Conservation (phyloP, 2,329 filamentous ascomycete species). For the Alternaria sp. region DNA sequence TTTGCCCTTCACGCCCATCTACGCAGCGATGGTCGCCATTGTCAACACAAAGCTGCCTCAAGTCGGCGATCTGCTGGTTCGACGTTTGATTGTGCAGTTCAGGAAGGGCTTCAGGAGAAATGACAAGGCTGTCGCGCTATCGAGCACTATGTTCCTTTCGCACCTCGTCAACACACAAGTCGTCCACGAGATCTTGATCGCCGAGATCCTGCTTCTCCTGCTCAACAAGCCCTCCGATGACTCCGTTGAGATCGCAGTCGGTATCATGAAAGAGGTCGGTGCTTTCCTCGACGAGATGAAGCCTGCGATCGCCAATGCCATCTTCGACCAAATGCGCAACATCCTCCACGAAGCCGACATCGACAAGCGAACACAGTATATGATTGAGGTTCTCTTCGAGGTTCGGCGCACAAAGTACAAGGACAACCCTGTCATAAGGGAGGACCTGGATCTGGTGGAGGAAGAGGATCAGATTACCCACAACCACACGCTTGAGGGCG, state of each 20-base stretch:
- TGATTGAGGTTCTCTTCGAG: constrained; percentile 98
- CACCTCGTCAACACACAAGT: constrained; percentile 97
- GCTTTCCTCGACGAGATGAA: constrained; percentile 97
- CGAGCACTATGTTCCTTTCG: constrained; percentile 91
- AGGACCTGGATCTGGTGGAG: constrained; percentile 93
- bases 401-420: constrained; percentile 96
- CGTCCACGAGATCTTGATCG: constrained; percentile 89
- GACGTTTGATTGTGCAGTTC: constrained; percentile 88
- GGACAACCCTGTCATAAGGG: constrained; percentile 87
- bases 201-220: constrained; percentile 89
- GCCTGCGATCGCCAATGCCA: constrained; percentile 81
- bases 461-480: constrained; percentile 99
- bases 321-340: constrained; percentile 95
- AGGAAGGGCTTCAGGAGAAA: constrained; percentile 95
- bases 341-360: constrained; percentile 97
- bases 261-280: constrained; percentile 89
- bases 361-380: constrained; percentile 98
- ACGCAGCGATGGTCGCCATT: constrained; percentile 93
- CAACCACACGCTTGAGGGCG: constrained; percentile 75
- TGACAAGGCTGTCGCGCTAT: constrained; percentile 94
- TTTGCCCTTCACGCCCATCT: constrained; percentile 94
- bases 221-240: constrained; percentile 96
- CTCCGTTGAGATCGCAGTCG: constrained; percentile 96
- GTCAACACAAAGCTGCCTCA: constrained; percentile 97
- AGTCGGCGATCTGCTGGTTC: constrained; percentile 89